These are phyloP conservation scores for Cercospora sp. DNA, from an alignment of 2,329 filamentous ascomycete species.

Conservation along the genomic window DNA sequence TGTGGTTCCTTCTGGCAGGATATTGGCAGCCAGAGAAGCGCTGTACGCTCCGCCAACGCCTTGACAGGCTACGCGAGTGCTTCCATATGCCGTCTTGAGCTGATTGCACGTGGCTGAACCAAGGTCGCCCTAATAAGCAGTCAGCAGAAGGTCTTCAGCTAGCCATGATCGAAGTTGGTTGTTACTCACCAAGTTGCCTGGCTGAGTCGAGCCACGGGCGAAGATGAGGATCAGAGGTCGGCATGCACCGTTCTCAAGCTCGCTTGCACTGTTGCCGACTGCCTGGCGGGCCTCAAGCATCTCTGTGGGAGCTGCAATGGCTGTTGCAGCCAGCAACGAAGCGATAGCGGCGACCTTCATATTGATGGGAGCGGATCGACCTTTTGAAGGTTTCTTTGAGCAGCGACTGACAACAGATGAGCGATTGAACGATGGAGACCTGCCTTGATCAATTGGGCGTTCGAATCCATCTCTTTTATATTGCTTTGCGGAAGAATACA, in stretches of 20 bases:
- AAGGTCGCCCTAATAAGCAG: neutral
- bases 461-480: neutral
- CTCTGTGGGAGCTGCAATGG: constrained; percentile 9
- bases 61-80: constrained; percentile 28
- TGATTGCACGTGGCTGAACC: constrained; percentile 10
- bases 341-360: constrained; percentile 7
- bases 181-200: constrained; percentile 50
- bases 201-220: constrained; percentile 56
- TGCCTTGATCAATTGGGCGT: neutral
- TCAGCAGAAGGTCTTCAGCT: neutral
- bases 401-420: neutral
- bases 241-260: constrained; percentile 38
- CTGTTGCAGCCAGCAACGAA: constrained; percentile 9
- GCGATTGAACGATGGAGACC: neutral
- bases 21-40: constrained; percentile 22
- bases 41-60: constrained; percentile 29
- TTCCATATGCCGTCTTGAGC: constrained; percentile 12
- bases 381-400: neutral
- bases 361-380: neutral
- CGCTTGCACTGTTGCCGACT: constrained; percentile 14
- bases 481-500: neutral
- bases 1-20: constrained; percentile 23
- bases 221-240: constrained; percentile 55
- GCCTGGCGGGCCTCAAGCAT: constrained; percentile 5
- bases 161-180: neutral